These are phyloP conservation scores for Colletotrichum musicola DNA, from an alignment of 2,329 filamentous ascomycete species.

Conservation along the genomic window DNA sequence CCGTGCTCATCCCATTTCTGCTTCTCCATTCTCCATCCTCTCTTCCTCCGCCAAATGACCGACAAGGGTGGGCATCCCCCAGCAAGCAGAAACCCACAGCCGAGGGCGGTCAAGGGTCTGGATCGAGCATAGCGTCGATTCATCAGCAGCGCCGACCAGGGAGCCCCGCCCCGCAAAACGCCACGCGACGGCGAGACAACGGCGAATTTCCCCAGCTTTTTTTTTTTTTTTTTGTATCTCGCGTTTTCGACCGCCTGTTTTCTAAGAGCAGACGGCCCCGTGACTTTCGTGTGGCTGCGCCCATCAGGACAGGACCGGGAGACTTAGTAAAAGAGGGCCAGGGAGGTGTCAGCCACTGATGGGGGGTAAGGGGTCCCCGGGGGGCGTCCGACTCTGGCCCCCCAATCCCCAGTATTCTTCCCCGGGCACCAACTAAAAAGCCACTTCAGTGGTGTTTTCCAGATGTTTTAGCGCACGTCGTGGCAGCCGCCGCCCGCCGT, in stretches of 20 bases:
- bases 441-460: conserved; percentile 14
- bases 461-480: conserved; percentile 32
- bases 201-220: conserved; percentile 36
- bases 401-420: conserved; percentile 19
- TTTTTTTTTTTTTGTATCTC: conserved; percentile 4
- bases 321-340: background rate
- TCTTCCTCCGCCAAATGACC: background rate
- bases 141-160: conserved; percentile 11
- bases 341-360: background rate
- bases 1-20: conserved; percentile 18
- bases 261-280: background rate
- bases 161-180: conserved; percentile 38
- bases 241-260: background rate
- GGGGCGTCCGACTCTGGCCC: conserved; percentile 9
- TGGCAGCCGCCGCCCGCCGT: conserved; percentile 21
- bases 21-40: background rate
- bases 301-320: background rate
- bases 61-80: background rate
- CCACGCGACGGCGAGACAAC: conserved; percentile 42
- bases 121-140: conserved; percentile 37
- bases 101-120: conserved; percentile 35
- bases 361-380: conserved; percentile 24
- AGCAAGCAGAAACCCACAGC: background rate
- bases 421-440: conserved; percentile 11
- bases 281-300: conserved; percentile 18